These are phyloP conservation scores for Taphrina flavorubra DNA, from an alignment of 1,139 yeast genomes.

Conservation along the genomic window DNA sequence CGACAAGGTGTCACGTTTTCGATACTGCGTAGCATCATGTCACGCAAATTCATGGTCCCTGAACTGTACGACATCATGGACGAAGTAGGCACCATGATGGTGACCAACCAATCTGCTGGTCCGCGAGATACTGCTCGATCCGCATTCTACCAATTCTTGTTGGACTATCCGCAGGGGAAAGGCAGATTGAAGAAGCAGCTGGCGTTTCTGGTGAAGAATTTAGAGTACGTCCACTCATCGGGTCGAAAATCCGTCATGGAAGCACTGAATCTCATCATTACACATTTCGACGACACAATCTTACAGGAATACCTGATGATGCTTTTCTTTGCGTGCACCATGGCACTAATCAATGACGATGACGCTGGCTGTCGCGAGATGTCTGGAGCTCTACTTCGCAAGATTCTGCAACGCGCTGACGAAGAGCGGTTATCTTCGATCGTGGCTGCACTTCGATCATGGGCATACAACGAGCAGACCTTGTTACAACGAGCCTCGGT, in stretches of 20 bases:
- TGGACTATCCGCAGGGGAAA: conserved; percentile 94
- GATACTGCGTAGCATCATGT: conserved; percentile 74
- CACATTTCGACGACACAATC: conserved; percentile 68
- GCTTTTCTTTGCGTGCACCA: conserved; percentile 80
- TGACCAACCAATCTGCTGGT: conserved; percentile 82
- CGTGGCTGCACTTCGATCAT: conserved; percentile 66
- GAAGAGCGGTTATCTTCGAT: conserved; percentile 56
- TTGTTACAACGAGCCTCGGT: conserved; percentile 77
- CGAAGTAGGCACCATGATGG: conserved; percentile 79
- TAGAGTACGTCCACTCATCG: conserved; percentile 80
- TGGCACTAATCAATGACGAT: conserved; percentile 78
- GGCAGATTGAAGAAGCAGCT: conserved; percentile 84
- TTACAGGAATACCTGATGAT: conserved; percentile 69
- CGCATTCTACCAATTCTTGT: conserved; percentile 80
- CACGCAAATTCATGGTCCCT: conserved; percentile 76
- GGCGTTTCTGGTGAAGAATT: conserved; percentile 78
- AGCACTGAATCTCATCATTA: conserved; percentile 70
- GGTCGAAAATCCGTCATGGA: conserved; percentile 95
- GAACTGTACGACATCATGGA: conserved; percentile 92
- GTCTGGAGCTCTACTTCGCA: conserved; percentile 69
- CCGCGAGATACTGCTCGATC: conserved; percentile 86
- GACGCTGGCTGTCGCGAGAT: conserved; percentile 82
- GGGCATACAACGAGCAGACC: conserved; percentile 66
- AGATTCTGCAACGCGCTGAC: conserved; percentile 62
- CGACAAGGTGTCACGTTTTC: conserved; percentile 87